Evolutionary conservation across 2,329 filamentous ascomycete genomes (phyloP).

Genomic region (Aureobasidium sp.): DNA sequence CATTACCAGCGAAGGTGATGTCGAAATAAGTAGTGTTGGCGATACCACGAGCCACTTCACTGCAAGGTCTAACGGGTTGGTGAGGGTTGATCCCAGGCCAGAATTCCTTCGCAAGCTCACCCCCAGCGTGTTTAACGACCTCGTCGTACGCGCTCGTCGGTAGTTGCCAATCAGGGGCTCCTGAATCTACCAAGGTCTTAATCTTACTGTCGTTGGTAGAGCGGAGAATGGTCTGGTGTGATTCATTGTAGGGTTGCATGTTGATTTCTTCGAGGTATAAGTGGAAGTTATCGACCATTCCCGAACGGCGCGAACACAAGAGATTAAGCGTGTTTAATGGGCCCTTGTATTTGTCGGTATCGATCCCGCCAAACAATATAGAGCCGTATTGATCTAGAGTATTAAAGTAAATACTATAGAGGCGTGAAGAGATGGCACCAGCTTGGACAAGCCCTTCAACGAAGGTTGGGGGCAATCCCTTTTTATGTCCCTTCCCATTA

Average conservation of each 20-base stretch:
- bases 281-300: background rate
- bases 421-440: slow-evolving; percentile 24
- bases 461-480: slow-evolving; percentile 20
- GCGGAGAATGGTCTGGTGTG: slow-evolving; percentile 2
- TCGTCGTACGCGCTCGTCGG: slow-evolving; percentile 17
- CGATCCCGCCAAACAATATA: slow-evolving; percentile 29
- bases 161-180: slow-evolving; percentile 23
- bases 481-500: background rate
- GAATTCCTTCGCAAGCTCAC: background rate
- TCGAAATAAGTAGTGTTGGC: background rate
- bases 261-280: background rate
- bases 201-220: background rate
- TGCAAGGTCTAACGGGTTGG: background rate
- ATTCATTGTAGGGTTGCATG: background rate
- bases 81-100: background rate
- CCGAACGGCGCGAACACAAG: background rate
- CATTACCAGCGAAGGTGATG: background rate
- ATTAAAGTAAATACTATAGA: slow-evolving; percentile 27
- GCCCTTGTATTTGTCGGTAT: slow-evolving; percentile 23
- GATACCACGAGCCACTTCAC: background rate
- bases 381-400: slow-evolving; percentile 20
- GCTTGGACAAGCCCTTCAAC: slow-evolving; percentile 23
- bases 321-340: slow-evolving; percentile 20
- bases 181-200: slow-evolving; percentile 26
- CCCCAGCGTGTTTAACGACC: slow-evolving; percentile 12